These are phyloP conservation scores for Xylaria sp. DNA, from an alignment of 2,329 filamentous ascomycete species.

Conservation along the genomic window DNA sequence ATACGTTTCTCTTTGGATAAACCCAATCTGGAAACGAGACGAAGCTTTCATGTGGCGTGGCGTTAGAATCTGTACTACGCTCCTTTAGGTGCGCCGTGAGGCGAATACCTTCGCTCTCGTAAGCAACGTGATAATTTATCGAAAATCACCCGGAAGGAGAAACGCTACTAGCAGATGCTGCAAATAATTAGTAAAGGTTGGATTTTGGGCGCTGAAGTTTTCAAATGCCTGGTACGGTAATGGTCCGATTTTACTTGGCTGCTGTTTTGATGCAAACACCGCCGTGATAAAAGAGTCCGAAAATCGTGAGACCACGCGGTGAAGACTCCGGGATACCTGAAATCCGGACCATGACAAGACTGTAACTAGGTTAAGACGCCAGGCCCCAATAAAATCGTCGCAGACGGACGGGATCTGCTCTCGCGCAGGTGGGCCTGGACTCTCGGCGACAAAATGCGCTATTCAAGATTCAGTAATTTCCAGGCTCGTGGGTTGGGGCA, in stretches of 20 bases:
- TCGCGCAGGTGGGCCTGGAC: slow-evolving; percentile 13
- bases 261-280: slow-evolving; percentile 11
- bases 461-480: slow-evolving; percentile 6
- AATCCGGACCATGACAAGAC: not conserved
- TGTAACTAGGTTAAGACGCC: not conserved
- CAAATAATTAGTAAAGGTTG: not conserved
- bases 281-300: not conserved
- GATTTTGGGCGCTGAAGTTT: not conserved
- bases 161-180: not conserved
- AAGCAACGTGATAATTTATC: not conserved
- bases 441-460: slow-evolving; percentile 7
- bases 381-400: slow-evolving; percentile 21
- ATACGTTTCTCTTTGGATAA: not conserved
- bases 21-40: not conserved
- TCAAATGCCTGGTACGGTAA: slow-evolving; percentile 2
- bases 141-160: not conserved
- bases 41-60: not conserved
- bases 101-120: not conserved
- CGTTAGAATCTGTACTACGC: not conserved
- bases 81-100: not conserved
- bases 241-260: slow-evolving; percentile 13
- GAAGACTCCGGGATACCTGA: not conserved
- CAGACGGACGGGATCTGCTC: slow-evolving; percentile 28
- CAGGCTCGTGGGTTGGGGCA: slow-evolving; percentile 3
- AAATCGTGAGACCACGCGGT: slow-evolving; percentile 16